Percentiles rank a stretch among this genome's conserved stretches.
phyloP scores from a whole-genome alignment of 2,329 filamentous ascomycete species.

The Neodidymelliopsis sp. region DNA sequence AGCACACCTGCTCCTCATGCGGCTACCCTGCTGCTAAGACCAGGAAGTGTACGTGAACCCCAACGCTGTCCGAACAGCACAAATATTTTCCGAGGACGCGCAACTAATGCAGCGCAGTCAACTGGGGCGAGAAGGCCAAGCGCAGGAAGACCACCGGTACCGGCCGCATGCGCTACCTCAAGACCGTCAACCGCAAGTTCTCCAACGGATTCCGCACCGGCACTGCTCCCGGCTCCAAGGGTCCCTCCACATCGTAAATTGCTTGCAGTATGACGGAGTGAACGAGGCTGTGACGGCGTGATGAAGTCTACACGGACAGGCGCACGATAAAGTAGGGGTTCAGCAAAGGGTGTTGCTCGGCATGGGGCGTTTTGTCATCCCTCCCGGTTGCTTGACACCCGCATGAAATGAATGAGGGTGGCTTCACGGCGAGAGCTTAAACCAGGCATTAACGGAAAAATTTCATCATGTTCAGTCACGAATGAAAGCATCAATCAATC shows the following conservation, averaged over 20 bases:
- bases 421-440: slow-evolving; percentile 37
- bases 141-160: slow-evolving; percentile 99
- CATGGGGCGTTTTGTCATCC: slow-evolving; percentile 49
- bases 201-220: slow-evolving; percentile 98
- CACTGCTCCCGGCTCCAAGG: slow-evolving; percentile 82
- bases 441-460: slow-evolving; percentile 50
- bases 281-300: slow-evolving; percentile 32
- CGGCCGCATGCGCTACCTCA: slow-evolving; percentile 94
- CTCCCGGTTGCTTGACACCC: slow-evolving; percentile 44
- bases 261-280: slow-evolving; percentile 21
- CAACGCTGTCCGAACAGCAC: slow-evolving; percentile 8
- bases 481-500: slow-evolving; percentile 42
- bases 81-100: slow-evolving; percentile 10
- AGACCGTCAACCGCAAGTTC: slow-evolving; percentile 90
- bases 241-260: slow-evolving; percentile 56
- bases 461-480: slow-evolving; percentile 51
- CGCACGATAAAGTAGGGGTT: slow-evolving; percentile 44
- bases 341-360: slow-evolving; percentile 49
- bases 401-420: slow-evolving; percentile 40
- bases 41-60: slow-evolving; percentile 87
- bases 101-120: slow-evolving; percentile 68
- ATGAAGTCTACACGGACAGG: slow-evolving; percentile 35
- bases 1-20: slow-evolving; percentile 96
- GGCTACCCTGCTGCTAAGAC: slow-evolving; percentile 97
- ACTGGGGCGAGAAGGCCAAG: slow-evolving; percentile 99